Conservation (phyloP, 2,329 filamentous ascomycete genomes). For the Simplicillium aogashimaense region DNA sequence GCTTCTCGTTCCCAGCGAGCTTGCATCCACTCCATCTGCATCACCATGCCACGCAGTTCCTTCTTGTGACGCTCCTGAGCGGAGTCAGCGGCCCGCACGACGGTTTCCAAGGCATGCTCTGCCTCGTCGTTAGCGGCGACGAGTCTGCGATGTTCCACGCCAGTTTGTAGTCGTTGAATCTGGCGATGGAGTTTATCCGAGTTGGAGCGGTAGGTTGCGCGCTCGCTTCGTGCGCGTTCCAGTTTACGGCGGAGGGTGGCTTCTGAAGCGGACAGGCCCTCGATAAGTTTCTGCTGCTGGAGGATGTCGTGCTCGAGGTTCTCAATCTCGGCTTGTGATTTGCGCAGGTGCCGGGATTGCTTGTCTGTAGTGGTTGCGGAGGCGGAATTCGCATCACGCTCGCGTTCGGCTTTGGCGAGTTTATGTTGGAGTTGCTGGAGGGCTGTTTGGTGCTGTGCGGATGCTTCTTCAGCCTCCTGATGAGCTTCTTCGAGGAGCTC, state of each 20-base stretch:
- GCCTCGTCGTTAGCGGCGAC: constrained; percentile 19
- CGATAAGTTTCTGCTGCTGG: constrained; percentile 58
- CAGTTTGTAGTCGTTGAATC: constrained; percentile 33
- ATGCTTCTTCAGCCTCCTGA: constrained; percentile 37
- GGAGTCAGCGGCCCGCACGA: constrained; percentile 45
- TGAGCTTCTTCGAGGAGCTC: constrained; percentile 47
- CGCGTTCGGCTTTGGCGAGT: constrained; percentile 39
- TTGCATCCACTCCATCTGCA: constrained; percentile 87
- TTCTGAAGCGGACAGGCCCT: constrained; percentile 45
- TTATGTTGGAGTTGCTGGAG: constrained; percentile 35
- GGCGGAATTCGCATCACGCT: constrained; percentile 12
- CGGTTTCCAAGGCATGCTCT: constrained; percentile 46
- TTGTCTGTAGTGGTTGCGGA: constrained; percentile 30
- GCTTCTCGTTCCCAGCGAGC: constrained; percentile 73
- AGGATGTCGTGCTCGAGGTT: constrained; percentile 63
- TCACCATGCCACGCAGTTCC: constrained; percentile 71
- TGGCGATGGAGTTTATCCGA: constrained; percentile 46
- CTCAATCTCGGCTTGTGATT: constrained; percentile 54
- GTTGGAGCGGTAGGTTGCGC: constrained; percentile 42
- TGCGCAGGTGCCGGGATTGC: constrained; percentile 50
- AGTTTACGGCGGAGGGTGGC: constrained; percentile 55
- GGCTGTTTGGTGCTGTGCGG: constrained; percentile 30
- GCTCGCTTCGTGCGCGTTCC: constrained; percentile 58
- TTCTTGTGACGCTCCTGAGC: constrained; percentile 61
- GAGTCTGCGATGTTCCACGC: constrained; percentile 16